A percentile compares a stretch with the other conserved stretches of the same genome.
Conservation (phyloP, 2,329 filamentous ascomycete species). For the Talaromyces sp. region DNA sequence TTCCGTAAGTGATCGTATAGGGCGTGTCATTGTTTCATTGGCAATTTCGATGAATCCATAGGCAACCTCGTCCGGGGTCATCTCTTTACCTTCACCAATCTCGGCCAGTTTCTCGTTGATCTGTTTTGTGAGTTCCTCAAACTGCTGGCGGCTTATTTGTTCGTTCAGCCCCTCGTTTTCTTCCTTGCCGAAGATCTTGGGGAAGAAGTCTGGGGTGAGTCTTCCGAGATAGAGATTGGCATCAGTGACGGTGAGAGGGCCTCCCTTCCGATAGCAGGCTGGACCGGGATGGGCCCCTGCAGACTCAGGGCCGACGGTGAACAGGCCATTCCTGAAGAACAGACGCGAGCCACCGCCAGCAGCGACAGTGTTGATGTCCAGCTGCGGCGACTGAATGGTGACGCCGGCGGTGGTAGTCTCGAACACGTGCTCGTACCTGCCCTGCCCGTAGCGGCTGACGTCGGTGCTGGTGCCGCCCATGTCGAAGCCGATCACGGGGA, state of each 20-base stretch:
- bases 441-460: slow-evolving; percentile 77
- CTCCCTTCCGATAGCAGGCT: slow-evolving; percentile 87
- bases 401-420: slow-evolving; percentile 87
- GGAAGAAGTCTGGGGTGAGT: slow-evolving; percentile 87
- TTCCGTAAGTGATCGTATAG: slow-evolving; percentile 46
- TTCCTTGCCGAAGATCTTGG: slow-evolving; percentile 88
- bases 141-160: slow-evolving; percentile 68
- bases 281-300: slow-evolving; percentile 88
- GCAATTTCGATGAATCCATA: slow-evolving; percentile 86
- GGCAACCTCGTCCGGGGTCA: slow-evolving; percentile 78
- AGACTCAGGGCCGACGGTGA: slow-evolving; percentile 88
- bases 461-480: slow-evolving; percentile 92
- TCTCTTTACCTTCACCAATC: slow-evolving; percentile 41
- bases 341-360: slow-evolving; percentile 74
- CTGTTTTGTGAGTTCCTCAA: slow-evolving; percentile 69
- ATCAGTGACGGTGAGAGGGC: slow-evolving; percentile 85
- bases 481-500: slow-evolving; percentile 84
- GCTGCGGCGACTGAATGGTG: slow-evolving; percentile 80
- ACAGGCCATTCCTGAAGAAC: slow-evolving; percentile 68
- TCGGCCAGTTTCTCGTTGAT: slow-evolving; percentile 73
- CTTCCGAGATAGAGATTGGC: slow-evolving; percentile 85
- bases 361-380: slow-evolving; percentile 89
- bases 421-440: slow-evolving; percentile 85
- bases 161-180: slow-evolving; percentile 78
- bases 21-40: slow-evolving; percentile 77